Percentiles rank a stretch among this genome's conserved stretches.
These are phyloP conservation scores for grape (Vitis vinifera) DNA, from an alignment of 164 flowering plant genomes.

Conservation along the genomic window ASM3070453v1 NC_081822.1:11671501-11672000, in stretches of 20 bases:
- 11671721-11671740: no score
- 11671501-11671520: background rate
- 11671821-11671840: no score
- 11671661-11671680: no score
- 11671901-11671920: background rate
- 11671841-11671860: no score
- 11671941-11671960: constrained; percentile 4
- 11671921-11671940: background rate
- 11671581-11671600: constrained; percentile 21
- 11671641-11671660: no score
- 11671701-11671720: no score
- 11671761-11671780: no score
- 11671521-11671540: background rate
- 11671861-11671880: no score
- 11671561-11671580: constrained; percentile 15
- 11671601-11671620: constrained; percentile 20
- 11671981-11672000: constrained; percentile 15
- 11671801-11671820: no score
- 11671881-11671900: no score
- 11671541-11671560: background rate
- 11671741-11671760: no score
- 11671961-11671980: constrained; percentile 12
- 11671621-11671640: background rate
- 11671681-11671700: fast-evolving
- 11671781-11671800: no score